Conservation (phyloP, 75 land plant species). For the Picea sitchensis region DNA sequence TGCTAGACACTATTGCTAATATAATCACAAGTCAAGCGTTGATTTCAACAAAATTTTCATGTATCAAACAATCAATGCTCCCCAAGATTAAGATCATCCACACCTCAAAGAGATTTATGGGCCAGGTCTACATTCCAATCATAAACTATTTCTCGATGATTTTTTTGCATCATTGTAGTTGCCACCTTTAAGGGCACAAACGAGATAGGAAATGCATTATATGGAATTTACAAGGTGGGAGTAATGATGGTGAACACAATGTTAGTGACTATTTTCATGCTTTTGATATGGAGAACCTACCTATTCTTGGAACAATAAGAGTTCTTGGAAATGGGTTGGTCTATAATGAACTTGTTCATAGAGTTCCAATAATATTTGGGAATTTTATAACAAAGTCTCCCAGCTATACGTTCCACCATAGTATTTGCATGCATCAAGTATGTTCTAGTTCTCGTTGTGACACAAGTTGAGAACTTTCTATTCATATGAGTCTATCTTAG, state of each 20-base stretch:
- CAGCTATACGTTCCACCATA: not conserved
- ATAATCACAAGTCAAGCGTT: slow-evolving; percentile 83
- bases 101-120: slow-evolving; percentile 78
- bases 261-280: slow-evolving; percentile 82
- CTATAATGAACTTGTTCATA: too few relatives aligned
- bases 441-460: not conserved
- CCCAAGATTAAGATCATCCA: slow-evolving; percentile 88
- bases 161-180: slow-evolving; percentile 46
- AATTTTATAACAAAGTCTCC: too few relatives aligned
- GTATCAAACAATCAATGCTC: slow-evolving; percentile 77
- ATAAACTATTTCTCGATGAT: slow-evolving; percentile 73
- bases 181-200: slow-evolving; percentile 50
- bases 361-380: too few relatives aligned
- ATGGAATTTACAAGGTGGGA: slow-evolving; percentile 88
- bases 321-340: too few relatives aligned
- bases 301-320: slow-evolving; percentile 37
- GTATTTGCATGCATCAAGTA: not conserved
- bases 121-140: slow-evolving; percentile 87
- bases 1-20: slow-evolving; percentile 71
- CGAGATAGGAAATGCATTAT: slow-evolving; percentile 85
- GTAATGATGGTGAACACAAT: slow-evolving; percentile 92
- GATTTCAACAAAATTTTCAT: slow-evolving; percentile 84
- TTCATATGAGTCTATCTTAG: not conserved
- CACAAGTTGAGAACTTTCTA: not conserved
- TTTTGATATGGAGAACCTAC: slow-evolving; percentile 93